Conservation (phyloP, 2,329 filamentous ascomycete species). For the Trichophyton verrucosum region DNA sequence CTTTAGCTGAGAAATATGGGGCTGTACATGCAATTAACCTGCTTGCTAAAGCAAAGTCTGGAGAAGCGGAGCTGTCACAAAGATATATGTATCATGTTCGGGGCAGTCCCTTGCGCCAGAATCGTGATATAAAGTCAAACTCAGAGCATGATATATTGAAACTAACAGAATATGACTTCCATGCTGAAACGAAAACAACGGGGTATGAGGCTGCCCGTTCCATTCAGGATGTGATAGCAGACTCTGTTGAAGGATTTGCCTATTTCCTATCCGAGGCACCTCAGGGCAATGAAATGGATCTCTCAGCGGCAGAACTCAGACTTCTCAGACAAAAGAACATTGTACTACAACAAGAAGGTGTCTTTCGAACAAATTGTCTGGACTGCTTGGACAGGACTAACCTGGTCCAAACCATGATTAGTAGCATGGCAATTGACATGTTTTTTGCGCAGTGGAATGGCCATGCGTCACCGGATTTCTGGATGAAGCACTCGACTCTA, state of each 20-base stretch:
- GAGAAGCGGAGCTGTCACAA: slow-evolving; percentile 70
- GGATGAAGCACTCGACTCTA: slow-evolving; percentile 79
- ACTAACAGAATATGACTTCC: slow-evolving; percentile 88
- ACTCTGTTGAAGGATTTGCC: slow-evolving; percentile 76
- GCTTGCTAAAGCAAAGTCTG: slow-evolving; percentile 76
- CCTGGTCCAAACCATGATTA: slow-evolving; percentile 88
- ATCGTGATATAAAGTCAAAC: slow-evolving; percentile 38
- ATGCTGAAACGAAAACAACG: slow-evolving; percentile 77
- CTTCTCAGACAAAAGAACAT: slow-evolving; percentile 34
- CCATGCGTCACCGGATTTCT: slow-evolving; percentile 64
- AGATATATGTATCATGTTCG: slow-evolving; percentile 67
- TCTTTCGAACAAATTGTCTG: slow-evolving; percentile 90
- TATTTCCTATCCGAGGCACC: slow-evolving; percentile 72
- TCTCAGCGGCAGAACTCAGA: background rate
- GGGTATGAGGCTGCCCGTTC: slow-evolving; percentile 85
- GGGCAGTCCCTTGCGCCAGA: slow-evolving; percentile 57
- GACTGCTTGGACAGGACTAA: slow-evolving; percentile 96
- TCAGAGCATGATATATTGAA: slow-evolving; percentile 62
- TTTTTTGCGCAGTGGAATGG: slow-evolving; percentile 66
- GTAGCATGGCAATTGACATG: slow-evolving; percentile 77
- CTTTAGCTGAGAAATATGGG: slow-evolving; percentile 75
- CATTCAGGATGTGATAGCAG: slow-evolving; percentile 65
- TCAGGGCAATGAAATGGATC: slow-evolving; percentile 20
- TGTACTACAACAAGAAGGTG: slow-evolving; percentile 82
- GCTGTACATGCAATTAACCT: slow-evolving; percentile 88